phyloP scores from a whole-genome alignment of 192 early-diverging fungal genomes.

The Linnemannia zychae region DNA sequence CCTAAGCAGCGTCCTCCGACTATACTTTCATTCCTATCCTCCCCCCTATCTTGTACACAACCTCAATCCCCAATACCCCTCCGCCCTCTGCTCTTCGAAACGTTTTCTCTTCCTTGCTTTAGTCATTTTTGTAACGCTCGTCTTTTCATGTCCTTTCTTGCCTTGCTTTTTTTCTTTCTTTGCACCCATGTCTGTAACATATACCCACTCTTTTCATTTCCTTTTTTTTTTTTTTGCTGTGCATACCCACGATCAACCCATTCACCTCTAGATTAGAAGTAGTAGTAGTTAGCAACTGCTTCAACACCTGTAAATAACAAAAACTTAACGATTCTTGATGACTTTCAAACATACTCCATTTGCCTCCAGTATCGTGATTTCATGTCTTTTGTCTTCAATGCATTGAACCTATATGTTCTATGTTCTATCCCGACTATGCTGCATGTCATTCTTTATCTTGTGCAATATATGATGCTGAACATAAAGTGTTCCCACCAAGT shows the following conservation, averaged over 20 bases:
- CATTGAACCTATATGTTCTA: background rate
- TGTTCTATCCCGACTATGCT: background rate
- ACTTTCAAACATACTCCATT: background rate
- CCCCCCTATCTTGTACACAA: background rate
- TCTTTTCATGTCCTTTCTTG: background rate
- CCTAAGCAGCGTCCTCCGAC: slow-evolving; percentile 15
- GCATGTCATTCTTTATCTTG: too few species aligned
- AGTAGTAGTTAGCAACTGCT: background rate
- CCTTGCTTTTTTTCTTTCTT: background rate
- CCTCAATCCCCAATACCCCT: background rate
- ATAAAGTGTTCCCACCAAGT: too few species aligned
- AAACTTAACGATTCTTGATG: slow-evolving; percentile 5
- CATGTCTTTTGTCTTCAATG: background rate
- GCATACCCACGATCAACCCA: background rate
- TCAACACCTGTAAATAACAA: slow-evolving; percentile 7
- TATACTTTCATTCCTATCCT: background rate
- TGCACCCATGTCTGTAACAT: background rate
- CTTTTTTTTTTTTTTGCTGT: background rate
- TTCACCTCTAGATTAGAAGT: background rate
- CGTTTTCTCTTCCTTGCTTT: background rate
- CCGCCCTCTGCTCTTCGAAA: background rate
- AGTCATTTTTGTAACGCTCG: background rate
- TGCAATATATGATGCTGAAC: too few species aligned
- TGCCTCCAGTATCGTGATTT: background rate
- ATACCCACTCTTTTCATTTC: background rate